A percentile compares a stretch with the other conserved stretches of the same genome.
phyloP scores from a whole-genome alignment of 164 flowering plant species.

The Hamamelis virginiana region DNA sequence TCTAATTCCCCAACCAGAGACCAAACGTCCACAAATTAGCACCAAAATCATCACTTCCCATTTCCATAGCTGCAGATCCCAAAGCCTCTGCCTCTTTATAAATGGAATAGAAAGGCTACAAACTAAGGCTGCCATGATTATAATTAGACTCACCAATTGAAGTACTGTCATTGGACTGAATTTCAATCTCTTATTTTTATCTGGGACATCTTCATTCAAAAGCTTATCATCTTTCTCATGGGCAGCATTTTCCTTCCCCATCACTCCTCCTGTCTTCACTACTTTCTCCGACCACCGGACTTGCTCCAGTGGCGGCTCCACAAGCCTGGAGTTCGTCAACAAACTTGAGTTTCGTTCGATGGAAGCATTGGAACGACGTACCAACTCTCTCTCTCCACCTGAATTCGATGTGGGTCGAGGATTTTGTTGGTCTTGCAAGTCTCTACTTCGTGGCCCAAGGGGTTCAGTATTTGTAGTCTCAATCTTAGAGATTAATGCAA shows the following conservation, averaged over 20 bases:
- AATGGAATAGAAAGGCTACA: conserved; percentile 38
- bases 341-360: conserved; percentile 27
- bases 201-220: conserved; percentile 47
- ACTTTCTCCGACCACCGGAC: conserved; percentile 17
- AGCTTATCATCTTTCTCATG: conserved; percentile 44
- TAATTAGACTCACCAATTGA: conserved; percentile 49
- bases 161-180: conserved; percentile 28
- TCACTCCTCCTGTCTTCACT: conserved; percentile 21
- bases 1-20: conserved; percentile 72
- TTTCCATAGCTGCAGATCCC: conserved; percentile 64
- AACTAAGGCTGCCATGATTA: conserved; percentile 37
- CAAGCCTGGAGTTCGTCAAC: conserved; percentile 49
- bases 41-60: conserved; percentile 63
- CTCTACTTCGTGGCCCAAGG: conserved; percentile 17
- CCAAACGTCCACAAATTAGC: conserved; percentile 64
- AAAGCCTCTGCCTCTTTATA: conserved; percentile 25
- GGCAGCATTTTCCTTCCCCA: conserved; percentile 16
- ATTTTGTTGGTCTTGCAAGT: conserved; percentile 7
- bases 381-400: conserved; percentile 15
- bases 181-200: conserved; percentile 33
- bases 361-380: conserved; percentile 31
- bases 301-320: conserved; percentile 34
- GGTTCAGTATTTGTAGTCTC: conserved; percentile 32
- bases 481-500: conserved; percentile 15
- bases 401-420: not conserved